Evolutionary conservation across 176 grass and related monocot genomes (phyloP).

Genomic region (Musa acuminata): DNA sequence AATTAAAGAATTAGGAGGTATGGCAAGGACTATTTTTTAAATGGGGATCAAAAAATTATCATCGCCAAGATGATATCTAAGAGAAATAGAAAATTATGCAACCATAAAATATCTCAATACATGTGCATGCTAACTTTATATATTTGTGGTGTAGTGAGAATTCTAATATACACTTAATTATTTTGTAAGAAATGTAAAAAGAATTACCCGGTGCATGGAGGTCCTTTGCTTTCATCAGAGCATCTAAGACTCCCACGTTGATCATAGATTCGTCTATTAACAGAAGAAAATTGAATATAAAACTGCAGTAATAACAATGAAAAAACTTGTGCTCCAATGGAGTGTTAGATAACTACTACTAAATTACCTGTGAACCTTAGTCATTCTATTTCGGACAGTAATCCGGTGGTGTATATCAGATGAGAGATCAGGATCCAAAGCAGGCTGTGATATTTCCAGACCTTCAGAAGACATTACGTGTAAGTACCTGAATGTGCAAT

Average conservation of each 20-base stretch:
- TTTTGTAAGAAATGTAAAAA: constrained; percentile 7
- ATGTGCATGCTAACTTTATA: too few relatives aligned
- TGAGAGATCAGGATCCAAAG: constrained; percentile 83
- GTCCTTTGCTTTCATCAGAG: constrained; percentile 77
- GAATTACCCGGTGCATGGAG: constrained; percentile 90
- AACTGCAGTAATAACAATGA: not conserved
- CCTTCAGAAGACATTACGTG: constrained; percentile 95
- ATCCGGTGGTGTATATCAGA: constrained; percentile 90
- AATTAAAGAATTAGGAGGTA: not conserved
- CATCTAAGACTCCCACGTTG: constrained; percentile 66
- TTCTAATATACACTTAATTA: not conserved
- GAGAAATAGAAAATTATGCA: not conserved
- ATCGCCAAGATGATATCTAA: not conserved
- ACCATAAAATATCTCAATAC: too few relatives aligned
- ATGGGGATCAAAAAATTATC: not conserved
- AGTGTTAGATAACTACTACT: not conserved
- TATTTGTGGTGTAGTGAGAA: not conserved
- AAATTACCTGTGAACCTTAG: constrained; percentile 74
- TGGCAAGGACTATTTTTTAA: not conserved
- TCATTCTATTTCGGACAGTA: constrained; percentile 83
- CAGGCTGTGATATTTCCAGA: constrained; percentile 93
- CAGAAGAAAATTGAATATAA: not conserved
- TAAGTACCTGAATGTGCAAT: constrained; percentile 51
- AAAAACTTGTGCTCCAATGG: not conserved
- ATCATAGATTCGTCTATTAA: constrained; percentile 66